Evolutionary conservation across 2,329 filamentous ascomycete species (phyloP).

Genomic region (Paraphaeosphaeria sporulosa): DNA sequence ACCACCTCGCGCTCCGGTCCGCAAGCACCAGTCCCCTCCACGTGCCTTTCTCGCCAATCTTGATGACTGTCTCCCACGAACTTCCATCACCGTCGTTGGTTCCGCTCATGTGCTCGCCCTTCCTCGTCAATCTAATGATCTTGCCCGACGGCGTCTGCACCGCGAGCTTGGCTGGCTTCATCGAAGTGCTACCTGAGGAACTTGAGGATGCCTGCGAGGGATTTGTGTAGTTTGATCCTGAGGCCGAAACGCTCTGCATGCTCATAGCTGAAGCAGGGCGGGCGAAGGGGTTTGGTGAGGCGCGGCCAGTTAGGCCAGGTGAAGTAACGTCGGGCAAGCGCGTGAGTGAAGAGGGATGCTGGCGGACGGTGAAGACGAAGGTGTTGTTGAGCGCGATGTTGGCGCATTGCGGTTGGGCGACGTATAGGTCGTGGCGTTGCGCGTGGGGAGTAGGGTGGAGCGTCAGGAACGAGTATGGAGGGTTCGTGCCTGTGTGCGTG

Average conservation of each 20-base stretch:
- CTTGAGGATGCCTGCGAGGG: constrained; percentile 65
- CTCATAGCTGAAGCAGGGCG: constrained; percentile 67
- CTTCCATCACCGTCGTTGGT: constrained; percentile 72
- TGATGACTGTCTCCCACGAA: constrained; percentile 89
- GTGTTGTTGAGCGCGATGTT: constrained; percentile 93
- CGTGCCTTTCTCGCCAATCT: constrained; percentile 80
- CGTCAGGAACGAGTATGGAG: constrained; percentile 89
- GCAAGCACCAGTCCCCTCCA: constrained; percentile 85
- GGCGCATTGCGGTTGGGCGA: constrained; percentile 93
- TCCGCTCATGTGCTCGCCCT: constrained; percentile 70
- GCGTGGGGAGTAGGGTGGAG: constrained; percentile 96
- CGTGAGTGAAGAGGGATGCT: constrained; percentile 76
- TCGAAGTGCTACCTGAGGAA: constrained; percentile 64
- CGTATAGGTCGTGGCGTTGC: constrained; percentile 96
- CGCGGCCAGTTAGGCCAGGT: constrained; percentile 50
- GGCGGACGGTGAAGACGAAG: constrained; percentile 94
- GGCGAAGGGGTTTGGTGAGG: constrained; percentile 60
- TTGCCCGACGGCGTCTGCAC: constrained; percentile 95
- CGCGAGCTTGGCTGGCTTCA: constrained; percentile 91
- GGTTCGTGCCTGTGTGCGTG: constrained; percentile 89
- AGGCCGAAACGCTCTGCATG: constrained; percentile 64
- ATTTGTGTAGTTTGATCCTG: constrained; percentile 61
- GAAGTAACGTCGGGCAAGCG: constrained; percentile 44
- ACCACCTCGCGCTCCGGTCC: constrained; percentile 85
- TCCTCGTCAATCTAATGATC: constrained; percentile 85